These are phyloP conservation scores for Tricholoma saponaceum DNA, from an alignment of 768 basidiomycete genomes.

Conservation along the genomic window DNA sequence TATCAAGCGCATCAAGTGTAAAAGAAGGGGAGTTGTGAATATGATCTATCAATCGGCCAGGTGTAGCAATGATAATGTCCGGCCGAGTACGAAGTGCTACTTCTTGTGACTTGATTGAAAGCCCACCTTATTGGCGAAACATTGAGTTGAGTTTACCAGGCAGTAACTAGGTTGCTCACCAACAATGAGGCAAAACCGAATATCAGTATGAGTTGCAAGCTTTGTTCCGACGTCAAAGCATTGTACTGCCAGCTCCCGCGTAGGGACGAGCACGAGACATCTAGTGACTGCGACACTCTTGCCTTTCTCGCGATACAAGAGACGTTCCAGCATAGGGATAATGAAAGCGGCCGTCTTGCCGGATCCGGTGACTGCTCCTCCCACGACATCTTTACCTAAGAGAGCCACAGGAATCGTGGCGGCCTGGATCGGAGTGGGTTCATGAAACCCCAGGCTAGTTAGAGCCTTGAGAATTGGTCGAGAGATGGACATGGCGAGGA, in stretches of 20 bases:
- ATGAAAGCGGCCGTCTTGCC: slow-evolving; percentile 99
- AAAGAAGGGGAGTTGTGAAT: slow-evolving; percentile 94
- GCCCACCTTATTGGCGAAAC: slow-evolving; percentile 58
- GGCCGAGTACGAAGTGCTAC: slow-evolving; percentile 78
- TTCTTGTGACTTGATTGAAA: slow-evolving; percentile 93
- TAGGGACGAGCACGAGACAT: slow-evolving; percentile 91
- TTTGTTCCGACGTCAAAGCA: slow-evolving; percentile 90
- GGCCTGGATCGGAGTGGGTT: slow-evolving; percentile 94
- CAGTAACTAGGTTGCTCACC: slow-evolving; percentile 44
- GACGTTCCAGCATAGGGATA: slow-evolving; percentile 89
- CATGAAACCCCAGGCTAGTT: slow-evolving; percentile 72
- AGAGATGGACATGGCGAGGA: slow-evolving; percentile 92
- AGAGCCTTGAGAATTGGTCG: slow-evolving; percentile 91
- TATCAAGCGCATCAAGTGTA: slow-evolving; percentile 86
- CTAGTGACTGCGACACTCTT: slow-evolving; percentile 83
- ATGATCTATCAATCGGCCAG: slow-evolving; percentile 97
- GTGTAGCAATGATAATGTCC: slow-evolving; percentile 94
- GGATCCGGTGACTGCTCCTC: slow-evolving; percentile 93
- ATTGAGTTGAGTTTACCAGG: slow-evolving; percentile 5
- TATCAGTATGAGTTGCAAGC: slow-evolving; percentile 82
- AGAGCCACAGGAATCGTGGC: slow-evolving; percentile 92
- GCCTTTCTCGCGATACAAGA: slow-evolving; percentile 88
- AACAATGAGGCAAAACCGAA: slow-evolving; percentile 87
- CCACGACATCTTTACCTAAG: slow-evolving; percentile 93
- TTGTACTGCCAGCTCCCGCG: slow-evolving; percentile 93